Base-by-base conservation (phyloP, 2,329 filamentous ascomycete species). In the Calycina herbarum region DNA sequence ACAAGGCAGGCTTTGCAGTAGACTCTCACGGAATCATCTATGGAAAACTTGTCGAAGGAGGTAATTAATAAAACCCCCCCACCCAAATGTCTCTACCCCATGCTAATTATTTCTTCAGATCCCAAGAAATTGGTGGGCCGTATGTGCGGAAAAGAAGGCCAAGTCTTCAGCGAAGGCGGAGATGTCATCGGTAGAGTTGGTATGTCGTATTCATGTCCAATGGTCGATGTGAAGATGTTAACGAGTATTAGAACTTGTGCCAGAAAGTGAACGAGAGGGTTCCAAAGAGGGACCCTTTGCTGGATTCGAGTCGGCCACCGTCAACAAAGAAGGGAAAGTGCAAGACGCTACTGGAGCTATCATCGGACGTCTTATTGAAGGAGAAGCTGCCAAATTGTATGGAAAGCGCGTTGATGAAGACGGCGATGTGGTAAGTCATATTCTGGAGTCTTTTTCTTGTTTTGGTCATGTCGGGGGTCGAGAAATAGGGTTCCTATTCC, bases 331-430 rank as follows among this genome's bases (percentile, higher is more conserved):
- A 51, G 89, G 89, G 62, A 89, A 86, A 67, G 82, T 92, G 51
- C 83, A 89, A 54, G 89, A 89, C 8, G 80, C 83, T 0, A 81
- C 85, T 60, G 91, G 90, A 42, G 87, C 91, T 68, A 82, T 90
- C 29, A 90, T 95, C 59, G 92, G 92, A 27, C 82, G 89, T 54
- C 83, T 94, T 48, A 81, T 85, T 3, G 85, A 87, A 58, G 92
- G 92, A 7, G 90, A 96, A 63, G 76, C 84, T 42, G 93, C 92
- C 82, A 81, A 82, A 61, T 83, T 96, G 0, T 86, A 89, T 45
- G 92, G 92, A 17, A 89, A 91, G 58, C 73, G 82, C 8, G 92
- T 95, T 20, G 92, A 95, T 65, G 89, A 92, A 68, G 92, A 96
- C 69, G 92, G 92, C 45, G 92, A 95, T 65, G 87, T 96, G 38